Evolutionary conservation across 2,329 filamentous ascomycete species (phyloP).

Genomic region (Talaromyces sp.): DNA sequence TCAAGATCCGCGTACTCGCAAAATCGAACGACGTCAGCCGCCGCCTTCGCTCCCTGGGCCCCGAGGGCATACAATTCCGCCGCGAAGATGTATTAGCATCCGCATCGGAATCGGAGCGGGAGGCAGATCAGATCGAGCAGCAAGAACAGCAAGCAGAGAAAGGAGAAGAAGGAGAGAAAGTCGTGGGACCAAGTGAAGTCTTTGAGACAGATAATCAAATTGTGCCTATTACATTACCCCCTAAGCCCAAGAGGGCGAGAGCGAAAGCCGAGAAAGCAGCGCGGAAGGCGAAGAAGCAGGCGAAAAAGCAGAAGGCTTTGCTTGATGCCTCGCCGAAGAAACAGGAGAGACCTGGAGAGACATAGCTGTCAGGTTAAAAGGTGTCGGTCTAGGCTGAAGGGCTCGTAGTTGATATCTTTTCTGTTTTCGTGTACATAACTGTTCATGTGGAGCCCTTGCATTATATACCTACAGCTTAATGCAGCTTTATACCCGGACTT

Average conservation of each 20-base stretch:
- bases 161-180: neutral
- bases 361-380: neutral
- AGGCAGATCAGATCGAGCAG: neutral
- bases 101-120: neutral
- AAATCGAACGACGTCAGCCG: slow-evolving; percentile 49
- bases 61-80: slow-evolving; percentile 15
- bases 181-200: neutral
- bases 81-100: slow-evolving; percentile 9
- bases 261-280: neutral
- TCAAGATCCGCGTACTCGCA: slow-evolving; percentile 51
- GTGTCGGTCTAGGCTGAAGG: neutral
- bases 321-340: neutral
- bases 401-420: neutral
- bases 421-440: neutral
- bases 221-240: neutral
- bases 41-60: slow-evolving; percentile 36
- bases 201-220: neutral
- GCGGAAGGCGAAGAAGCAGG: neutral
- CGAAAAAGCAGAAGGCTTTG: neutral
- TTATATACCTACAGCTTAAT: neutral
- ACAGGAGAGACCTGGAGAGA: neutral
- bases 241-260: neutral
- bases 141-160: neutral
- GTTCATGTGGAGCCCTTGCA: neutral
- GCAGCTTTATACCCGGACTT: neutral